phyloP scores from a whole-genome alignment of 1,139 yeast species.

The Kodamaea ohmeri region DNA sequence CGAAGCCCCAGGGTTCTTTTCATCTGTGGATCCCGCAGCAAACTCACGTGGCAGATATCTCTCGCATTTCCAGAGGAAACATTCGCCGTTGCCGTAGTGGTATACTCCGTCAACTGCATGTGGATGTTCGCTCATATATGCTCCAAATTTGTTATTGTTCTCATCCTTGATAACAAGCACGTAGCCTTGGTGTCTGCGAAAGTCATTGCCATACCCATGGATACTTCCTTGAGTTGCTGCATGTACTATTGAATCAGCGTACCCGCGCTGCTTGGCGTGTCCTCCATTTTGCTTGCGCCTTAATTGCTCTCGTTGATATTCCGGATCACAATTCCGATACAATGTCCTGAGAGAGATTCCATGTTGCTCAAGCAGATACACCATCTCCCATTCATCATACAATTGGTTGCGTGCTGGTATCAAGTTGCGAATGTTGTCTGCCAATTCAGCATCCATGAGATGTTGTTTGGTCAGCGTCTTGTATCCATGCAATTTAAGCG shows the following conservation, averaged over 20 bases:
- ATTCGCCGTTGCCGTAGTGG: slow-evolving; percentile 92
- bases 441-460: slow-evolving; percentile 58
- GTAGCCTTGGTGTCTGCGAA: slow-evolving; percentile 56
- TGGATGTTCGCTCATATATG: slow-evolving; percentile 73
- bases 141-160: slow-evolving; percentile 70
- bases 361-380: slow-evolving; percentile 84
- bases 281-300: slow-evolving; percentile 12
- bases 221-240: slow-evolving; percentile 17
- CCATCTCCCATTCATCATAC: slow-evolving; percentile 70
- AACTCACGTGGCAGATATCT: slow-evolving; percentile 17
- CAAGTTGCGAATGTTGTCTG: slow-evolving; percentile 68
- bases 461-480: slow-evolving; percentile 52
- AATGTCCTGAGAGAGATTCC: slow-evolving; percentile 85
- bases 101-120: slow-evolving; percentile 67
- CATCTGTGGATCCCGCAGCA: neutral
- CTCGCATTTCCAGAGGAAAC: slow-evolving; percentile 82
- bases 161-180: slow-evolving; percentile 66
- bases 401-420: slow-evolving; percentile 79
- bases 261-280: slow-evolving; percentile 26
- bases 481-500: slow-evolving; percentile 51
- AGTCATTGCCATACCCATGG: slow-evolving; percentile 13
- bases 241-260: slow-evolving; percentile 36
- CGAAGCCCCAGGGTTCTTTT: neutral
- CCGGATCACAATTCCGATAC: slow-evolving; percentile 42
- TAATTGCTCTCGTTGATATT: slow-evolving; percentile 28